A percentile compares a stretch with the other conserved stretches of the same genome.
phyloP scores from a whole-genome alignment of 208 protist genomes.

The Leishmania mexicana region DNA sequence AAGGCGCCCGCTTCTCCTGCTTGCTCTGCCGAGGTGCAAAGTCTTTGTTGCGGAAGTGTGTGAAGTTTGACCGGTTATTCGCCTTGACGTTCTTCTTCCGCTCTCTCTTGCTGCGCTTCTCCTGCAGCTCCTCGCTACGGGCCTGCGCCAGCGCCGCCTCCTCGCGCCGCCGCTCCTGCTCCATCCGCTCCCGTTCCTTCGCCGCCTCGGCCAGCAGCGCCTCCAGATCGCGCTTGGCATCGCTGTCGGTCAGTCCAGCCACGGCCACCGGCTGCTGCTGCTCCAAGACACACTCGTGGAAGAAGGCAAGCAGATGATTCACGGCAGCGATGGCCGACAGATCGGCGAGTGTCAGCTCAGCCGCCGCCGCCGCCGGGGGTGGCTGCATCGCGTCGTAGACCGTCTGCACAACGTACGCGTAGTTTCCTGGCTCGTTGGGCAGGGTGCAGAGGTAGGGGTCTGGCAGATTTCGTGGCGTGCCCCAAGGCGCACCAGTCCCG shows the following conservation, averaged over 20 bases:
- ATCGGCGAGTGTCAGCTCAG: constrained; percentile 3
- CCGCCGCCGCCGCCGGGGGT: not conserved
- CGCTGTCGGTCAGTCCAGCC: constrained; percentile 3
- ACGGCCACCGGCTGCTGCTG: constrained; percentile 21
- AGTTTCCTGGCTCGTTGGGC: constrained; percentile 85
- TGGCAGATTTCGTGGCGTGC: constrained; percentile 75
- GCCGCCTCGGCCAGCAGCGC: constrained; percentile 53
- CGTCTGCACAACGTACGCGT: constrained; percentile 50
- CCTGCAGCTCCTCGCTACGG: constrained; percentile 25
- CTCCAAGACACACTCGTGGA: constrained; percentile 25
- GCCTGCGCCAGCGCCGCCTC: constrained; percentile 31
- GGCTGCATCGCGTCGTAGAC: constrained; percentile 41
- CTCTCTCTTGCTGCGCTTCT: constrained; percentile 41
- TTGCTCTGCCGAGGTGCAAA: constrained; percentile 55
- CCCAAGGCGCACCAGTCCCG: constrained; percentile 65
- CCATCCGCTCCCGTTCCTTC: constrained; percentile 33
- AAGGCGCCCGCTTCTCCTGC: constrained; percentile 7
- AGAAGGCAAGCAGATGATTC: constrained; percentile 59
- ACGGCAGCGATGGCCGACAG: constrained; percentile 33
- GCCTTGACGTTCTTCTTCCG: constrained; percentile 90
- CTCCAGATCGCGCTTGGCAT: constrained; percentile 46
- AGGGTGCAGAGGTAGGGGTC: constrained; percentile 65
- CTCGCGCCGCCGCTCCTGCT: constrained; percentile 34
- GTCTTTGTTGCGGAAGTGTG: constrained; percentile 88
- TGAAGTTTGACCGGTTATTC: constrained; percentile 89